Evolutionary conservation across 352 stramenopile species (phyloP), one percentile per base, ranked within the genome.

Genomic region (Globisporangium megalacanthum): DNA sequence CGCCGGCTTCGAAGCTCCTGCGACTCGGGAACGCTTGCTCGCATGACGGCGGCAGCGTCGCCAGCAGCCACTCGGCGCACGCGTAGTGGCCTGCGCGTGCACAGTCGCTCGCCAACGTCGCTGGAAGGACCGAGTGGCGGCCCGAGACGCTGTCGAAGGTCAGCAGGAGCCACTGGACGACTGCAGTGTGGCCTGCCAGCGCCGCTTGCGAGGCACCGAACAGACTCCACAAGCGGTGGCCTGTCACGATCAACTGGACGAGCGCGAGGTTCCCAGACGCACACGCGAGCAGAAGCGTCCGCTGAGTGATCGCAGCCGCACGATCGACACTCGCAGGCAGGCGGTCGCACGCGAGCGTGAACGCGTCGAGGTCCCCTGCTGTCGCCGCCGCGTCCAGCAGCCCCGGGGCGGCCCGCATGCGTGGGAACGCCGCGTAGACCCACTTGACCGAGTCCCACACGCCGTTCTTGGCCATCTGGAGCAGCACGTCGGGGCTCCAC

Each of bases 401-500:
- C 39, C 19, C 39, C 2, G 4, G 4, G 14, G 14, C 39, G 1
- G 39, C 39, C 1, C 14, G 5, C 39, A 46, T 46, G 39, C 6
- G 14, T 8, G 39, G 14, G 13, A 46, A 6, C 39, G 39, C 8
- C 39, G 39, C 39, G 13, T 46, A 46, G 14, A 46, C 39, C 39
- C 39, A 46, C 39, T 46, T 46, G 39, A 46, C 39, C 39, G 39
- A 46, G 39, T 46, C 39, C 39, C 39, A 46, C 14, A 46, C 14
- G 14, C 39, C 39, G 4, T n/a, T 46, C 39, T 20, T 46, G 14
- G 39, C 39, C 39, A 46, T 46, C 39, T 14, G 14, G 13, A 46
- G 39, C 13, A 46, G 39, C 39, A 46, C 39, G 39, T n/a, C 39
- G 14, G 39, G 39, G 39, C 39, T 46, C 39, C 39, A 46, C 8